A percentile compares a stretch with the other conserved stretches of the same genome.
Evolutionary conservation across 495 filamentous ascomycete genomes (phyloP).

Genomic region (Parachaetomium inaequale): DNA sequence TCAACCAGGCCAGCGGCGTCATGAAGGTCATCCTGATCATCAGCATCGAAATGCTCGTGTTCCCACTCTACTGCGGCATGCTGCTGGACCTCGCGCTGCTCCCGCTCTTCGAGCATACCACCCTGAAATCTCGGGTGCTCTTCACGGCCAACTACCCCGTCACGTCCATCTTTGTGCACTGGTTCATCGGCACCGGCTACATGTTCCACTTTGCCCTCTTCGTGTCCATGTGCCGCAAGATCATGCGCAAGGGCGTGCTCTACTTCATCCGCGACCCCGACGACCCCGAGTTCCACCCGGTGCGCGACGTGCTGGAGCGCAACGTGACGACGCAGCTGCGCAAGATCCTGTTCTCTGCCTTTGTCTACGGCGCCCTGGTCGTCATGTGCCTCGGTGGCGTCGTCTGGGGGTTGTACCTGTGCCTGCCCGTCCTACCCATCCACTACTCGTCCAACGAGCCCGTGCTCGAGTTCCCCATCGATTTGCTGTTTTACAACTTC

Average conservation of each 20-base stretch:
- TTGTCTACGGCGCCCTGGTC: slow-evolving; percentile 93
- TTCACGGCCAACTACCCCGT: slow-evolving; percentile 74
- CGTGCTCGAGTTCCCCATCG: slow-evolving; percentile 89
- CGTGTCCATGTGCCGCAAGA: slow-evolving; percentile 98
- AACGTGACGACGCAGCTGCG: slow-evolving; percentile 89
- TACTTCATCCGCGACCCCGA: slow-evolving; percentile 99
- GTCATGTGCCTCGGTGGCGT: slow-evolving; percentile 91
- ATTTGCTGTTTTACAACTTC: slow-evolving; percentile 95
- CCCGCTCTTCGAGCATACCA: slow-evolving; percentile 79
- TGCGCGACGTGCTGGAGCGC: slow-evolving; percentile 92
- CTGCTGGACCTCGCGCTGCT: slow-evolving; percentile 85
- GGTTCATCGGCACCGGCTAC: slow-evolving; percentile 98
- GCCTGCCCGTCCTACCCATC: slow-evolving; percentile 75
- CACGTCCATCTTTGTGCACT: slow-evolving; percentile 92
- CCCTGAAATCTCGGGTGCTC: slow-evolving; percentile 65
- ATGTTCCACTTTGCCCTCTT: slow-evolving; percentile 99
- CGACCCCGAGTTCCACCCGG: slow-evolving; percentile 96
- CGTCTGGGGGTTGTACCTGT: slow-evolving; percentile 79
- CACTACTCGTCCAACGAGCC: slow-evolving; percentile 89
- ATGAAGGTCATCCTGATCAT: slow-evolving; percentile 99
- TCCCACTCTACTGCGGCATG: slow-evolving; percentile 91
- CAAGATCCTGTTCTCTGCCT: slow-evolving; percentile 92
- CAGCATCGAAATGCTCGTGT: slow-evolving; percentile 97
- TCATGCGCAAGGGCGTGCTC: slow-evolving; percentile 87
- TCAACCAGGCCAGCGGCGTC: slow-evolving; percentile 91